Percentiles rank a stretch among this genome's conserved stretches.
Conservation (phyloP, 805 yeast genomes). For the Sungouiella blattae region DNA sequence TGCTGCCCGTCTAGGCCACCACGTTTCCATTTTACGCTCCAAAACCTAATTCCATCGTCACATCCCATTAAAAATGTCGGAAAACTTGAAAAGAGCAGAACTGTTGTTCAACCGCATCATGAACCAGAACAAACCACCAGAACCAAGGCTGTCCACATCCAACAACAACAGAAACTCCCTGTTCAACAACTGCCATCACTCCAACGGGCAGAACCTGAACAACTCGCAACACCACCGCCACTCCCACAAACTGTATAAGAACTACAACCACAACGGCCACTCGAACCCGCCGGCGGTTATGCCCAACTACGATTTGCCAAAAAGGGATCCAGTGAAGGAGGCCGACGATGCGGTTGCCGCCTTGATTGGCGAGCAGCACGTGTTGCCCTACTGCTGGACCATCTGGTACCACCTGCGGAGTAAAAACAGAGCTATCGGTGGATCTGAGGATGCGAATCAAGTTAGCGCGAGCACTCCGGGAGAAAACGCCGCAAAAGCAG, state of each 20-base stretch:
- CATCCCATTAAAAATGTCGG: no score
- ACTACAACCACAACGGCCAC: slow-evolving; percentile 5
- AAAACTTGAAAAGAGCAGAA: slow-evolving; percentile 45
- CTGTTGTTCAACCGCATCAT: slow-evolving; percentile 44
- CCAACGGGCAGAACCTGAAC: slow-evolving; percentile 6
- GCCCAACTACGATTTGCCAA: slow-evolving; percentile 25
- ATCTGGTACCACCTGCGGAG: slow-evolving; percentile 45
- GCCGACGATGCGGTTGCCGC: slow-evolving; percentile 27
- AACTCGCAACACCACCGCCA: slow-evolving; percentile 10
- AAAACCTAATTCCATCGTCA: no score
- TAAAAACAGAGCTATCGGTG: slow-evolving; percentile 16
- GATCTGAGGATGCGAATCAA: slow-evolving; percentile 14
- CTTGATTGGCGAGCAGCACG: slow-evolving; percentile 26
- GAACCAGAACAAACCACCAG: slow-evolving; percentile 29
- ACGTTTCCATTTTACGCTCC: no score
- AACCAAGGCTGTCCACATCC: slow-evolving; percentile 3
- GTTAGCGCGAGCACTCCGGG: slow-evolving; percentile 7
- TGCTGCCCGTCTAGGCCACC: no score
- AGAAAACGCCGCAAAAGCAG: slow-evolving; percentile 15
- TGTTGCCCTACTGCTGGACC: slow-evolving; percentile 47
- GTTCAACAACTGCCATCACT: no score
- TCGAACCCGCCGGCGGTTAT: slow-evolving; percentile 1
- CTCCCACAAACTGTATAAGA: slow-evolving; percentile 8
- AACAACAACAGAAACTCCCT: slow-evolving; percentile 4
- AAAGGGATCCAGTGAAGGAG: slow-evolving; percentile 32